Evolutionary conservation across 1,139 yeast species (phyloP), one percentile per base, ranked within the genome.

Genomic region (Suhomyces taliae): DNA sequence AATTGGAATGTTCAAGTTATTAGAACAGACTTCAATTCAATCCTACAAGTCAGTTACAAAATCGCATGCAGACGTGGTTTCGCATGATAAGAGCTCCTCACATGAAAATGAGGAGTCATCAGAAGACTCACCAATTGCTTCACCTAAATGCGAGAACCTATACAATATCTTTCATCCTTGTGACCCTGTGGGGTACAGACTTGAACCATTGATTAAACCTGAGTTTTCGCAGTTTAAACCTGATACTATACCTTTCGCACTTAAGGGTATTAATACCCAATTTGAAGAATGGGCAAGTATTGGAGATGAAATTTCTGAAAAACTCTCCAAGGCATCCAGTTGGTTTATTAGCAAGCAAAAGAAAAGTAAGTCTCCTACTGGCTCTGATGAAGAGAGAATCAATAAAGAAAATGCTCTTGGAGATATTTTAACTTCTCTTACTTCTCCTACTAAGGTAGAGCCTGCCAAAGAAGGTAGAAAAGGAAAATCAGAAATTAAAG

Each of bases 101-200:
- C 6, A 7, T 6, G 9, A 14, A 14, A 35, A 38, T 15, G 36
- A 39, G 14, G 37, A 36, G n/a, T 32, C 36, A 7, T 7, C 37
- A 7, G 34, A 27, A 1, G 27, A 24, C 7, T 9, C 35, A 19
- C 14, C 43, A 44, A 53, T 58, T 26, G 59, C 58, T 0, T 62
- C 77, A 1, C 90, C 90, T 0, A 76, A 77, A 40, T 83, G 87
- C 54, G 62, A 70, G 8, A 79, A 83, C 51, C 66, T 86, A 41
- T 90, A 86, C 68, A 90, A 90, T 60, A 66, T 90, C 6, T 89
- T 86, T 68, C 96, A 91, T 58, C 89, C 91, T 0, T 85, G 95
- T 57, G 98, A 90, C 60, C 96, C 97, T 0, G 84, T 90, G 27
- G 91, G 95, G 0, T 89, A 90, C 61, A 71, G 97, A 47, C 67